Conservation (phyloP, 495 filamentous ascomycete species). For the Neurospora sp. region DNA sequence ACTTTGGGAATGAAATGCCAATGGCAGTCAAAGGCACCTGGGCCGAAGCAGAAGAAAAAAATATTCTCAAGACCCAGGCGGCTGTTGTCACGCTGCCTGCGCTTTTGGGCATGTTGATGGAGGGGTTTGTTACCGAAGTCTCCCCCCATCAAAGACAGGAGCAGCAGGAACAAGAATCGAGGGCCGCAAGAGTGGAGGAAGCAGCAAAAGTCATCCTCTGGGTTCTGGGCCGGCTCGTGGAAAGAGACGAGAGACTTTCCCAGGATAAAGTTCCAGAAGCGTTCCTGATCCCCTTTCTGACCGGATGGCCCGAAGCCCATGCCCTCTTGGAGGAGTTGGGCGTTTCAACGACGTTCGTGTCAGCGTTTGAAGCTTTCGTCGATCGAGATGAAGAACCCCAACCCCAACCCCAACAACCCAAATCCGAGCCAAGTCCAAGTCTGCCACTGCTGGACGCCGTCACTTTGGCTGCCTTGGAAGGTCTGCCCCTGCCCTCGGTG, state of each 20-base stretch:
- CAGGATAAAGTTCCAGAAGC: background rate
- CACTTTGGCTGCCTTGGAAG: background rate
- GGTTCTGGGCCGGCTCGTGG: background rate
- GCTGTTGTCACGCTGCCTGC: background rate
- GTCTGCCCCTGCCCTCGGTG: background rate
- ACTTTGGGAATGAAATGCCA: background rate
- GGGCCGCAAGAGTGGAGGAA: background rate
- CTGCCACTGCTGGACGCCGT: background rate
- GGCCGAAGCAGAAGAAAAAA: background rate
- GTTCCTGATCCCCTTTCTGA: background rate
- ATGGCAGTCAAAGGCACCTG: background rate
- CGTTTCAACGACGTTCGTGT: background rate
- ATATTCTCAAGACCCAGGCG: background rate
- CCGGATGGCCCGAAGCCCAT: background rate
- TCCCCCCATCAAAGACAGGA: too few species aligned
- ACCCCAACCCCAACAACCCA: background rate
- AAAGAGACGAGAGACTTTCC: background rate
- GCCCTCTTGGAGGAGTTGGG: background rate
- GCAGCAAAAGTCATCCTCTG: background rate
- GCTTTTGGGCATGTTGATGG: background rate
- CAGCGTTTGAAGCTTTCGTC: background rate
- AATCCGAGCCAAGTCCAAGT: background rate
- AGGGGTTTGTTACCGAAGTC: background rate
- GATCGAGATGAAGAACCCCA: background rate
- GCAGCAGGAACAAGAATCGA: background rate